These are phyloP conservation scores for Sugiyamaella qingdaonensis DNA, from an alignment of 805 yeast genomes.

Conservation along the genomic window DNA sequence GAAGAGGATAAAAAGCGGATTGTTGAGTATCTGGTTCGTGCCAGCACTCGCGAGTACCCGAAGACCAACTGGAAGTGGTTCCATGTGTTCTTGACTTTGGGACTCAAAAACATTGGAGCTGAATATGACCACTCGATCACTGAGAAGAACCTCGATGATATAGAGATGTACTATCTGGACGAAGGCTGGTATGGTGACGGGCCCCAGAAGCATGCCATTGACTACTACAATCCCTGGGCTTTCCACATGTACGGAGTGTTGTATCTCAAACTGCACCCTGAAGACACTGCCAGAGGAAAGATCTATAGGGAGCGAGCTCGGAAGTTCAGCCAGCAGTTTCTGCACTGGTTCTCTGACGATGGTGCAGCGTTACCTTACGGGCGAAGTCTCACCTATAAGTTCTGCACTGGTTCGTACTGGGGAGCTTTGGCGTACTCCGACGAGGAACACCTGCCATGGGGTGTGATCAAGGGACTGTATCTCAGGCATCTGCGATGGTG, in stretches of 20 bases:
- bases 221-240: conserved; percentile 33
- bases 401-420: conserved; percentile 22
- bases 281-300: conserved; percentile 21
- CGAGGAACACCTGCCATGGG: conserved; percentile 20
- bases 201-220: conserved; percentile 22
- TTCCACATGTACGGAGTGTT: conserved; percentile 31
- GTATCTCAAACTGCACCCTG: conserved; percentile 20
- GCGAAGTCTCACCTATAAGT: conserved; percentile 23
- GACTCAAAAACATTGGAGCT: conserved; percentile 26
- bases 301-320: conserved; percentile 23
- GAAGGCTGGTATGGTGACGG: conserved; percentile 36
- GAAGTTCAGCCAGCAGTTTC: conserved; percentile 25
- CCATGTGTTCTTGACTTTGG: conserved; percentile 29
- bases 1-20: conserved; percentile 21
- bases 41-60: conserved; percentile 16
- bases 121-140: conserved; percentile 17
- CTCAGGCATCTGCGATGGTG: conserved; percentile 24
- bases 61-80: conserved; percentile 27
- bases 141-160: conserved; percentile 23
- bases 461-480: conserved; percentile 20
- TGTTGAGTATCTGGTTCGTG: conserved; percentile 18
- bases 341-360: conserved; percentile 24
- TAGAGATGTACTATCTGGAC: conserved; percentile 26
- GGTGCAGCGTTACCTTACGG: conserved; percentile 26
- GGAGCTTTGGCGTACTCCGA: conserved; percentile 22